phyloP scores from a whole-genome alignment of 1,139 yeast genomes.

The Blastobotrys raffinosifermentans region DNA sequence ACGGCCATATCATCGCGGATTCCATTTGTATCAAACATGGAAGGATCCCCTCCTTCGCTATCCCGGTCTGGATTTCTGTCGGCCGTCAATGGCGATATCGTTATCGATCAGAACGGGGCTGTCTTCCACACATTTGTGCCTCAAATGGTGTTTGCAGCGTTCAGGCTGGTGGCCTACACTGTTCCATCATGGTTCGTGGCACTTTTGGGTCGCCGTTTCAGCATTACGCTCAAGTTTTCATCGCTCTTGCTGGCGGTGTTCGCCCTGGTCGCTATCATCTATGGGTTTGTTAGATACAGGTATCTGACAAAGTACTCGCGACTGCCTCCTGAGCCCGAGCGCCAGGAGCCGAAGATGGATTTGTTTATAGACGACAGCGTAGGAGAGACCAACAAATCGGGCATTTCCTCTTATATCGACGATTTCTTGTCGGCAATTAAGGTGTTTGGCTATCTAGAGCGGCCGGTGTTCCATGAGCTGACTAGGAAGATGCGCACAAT shows the following conservation, averaged over 20 bases:
- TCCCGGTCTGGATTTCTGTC: background rate
- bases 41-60: background rate
- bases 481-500: conserved; percentile 91
- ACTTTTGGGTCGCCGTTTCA: conserved; percentile 21
- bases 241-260: conserved; percentile 21
- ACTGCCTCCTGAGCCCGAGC: conserved; percentile 41
- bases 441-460: conserved; percentile 88
- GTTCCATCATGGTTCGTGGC: conserved; percentile 16
- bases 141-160: conserved; percentile 10
- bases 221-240: conserved; percentile 25
- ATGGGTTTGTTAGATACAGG: conserved; percentile 44
- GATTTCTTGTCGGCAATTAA: conserved; percentile 87
- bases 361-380: conserved; percentile 36
- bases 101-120: conserved; percentile 1
- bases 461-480: conserved; percentile 85
- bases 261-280: conserved; percentile 22
- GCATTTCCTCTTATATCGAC: conserved; percentile 61
- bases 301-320: conserved; percentile 49
- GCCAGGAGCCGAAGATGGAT: conserved; percentile 42
- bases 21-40: background rate
- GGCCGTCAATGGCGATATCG: background rate
- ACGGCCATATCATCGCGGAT: background rate
- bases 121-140: conserved; percentile 8
- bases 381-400: conserved; percentile 36
- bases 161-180: conserved; percentile 12